These are phyloP conservation scores for Trichophyton mentagrophytes DNA, from an alignment of 2,329 filamentous ascomycete species.

Conservation along the genomic window DNA sequence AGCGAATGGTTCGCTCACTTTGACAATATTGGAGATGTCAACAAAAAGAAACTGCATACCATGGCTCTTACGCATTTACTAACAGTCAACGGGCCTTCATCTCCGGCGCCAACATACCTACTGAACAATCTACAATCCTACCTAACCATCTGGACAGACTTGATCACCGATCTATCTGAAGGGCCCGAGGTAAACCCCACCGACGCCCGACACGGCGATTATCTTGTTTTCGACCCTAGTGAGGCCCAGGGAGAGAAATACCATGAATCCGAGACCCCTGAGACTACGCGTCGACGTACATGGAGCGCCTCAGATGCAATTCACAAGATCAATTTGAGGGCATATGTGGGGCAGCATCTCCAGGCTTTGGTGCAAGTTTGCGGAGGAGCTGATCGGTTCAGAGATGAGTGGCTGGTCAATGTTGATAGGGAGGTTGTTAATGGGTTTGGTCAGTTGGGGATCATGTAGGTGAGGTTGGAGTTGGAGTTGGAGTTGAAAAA, in stretches of 20 bases:
- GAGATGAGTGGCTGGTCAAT: conserved; percentile 32
- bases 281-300: conserved; percentile 29
- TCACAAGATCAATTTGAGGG: conserved; percentile 33
- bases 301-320: conserved; percentile 32
- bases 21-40: conserved; percentile 35
- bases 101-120: conserved; percentile 29
- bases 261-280: conserved; percentile 28
- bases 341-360: conserved; percentile 32
- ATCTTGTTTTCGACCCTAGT: conserved; percentile 24
- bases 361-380: conserved; percentile 28
- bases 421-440: conserved; percentile 32
- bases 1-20: conserved; percentile 39
- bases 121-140: conserved; percentile 35
- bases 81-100: conserved; percentile 24
- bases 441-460: conserved; percentile 14
- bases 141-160: conserved; percentile 36
- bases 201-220: conserved; percentile 25
- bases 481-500: background rate
- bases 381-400: conserved; percentile 31
- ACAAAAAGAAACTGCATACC: conserved; percentile 36
- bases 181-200: conserved; percentile 27
- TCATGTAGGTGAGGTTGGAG: conserved; percentile 7
- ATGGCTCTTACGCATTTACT: conserved; percentile 36
- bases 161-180: conserved; percentile 33
- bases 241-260: conserved; percentile 21